Base-by-base conservation (phyloP, 2,329 filamentous ascomycete species). In the Malbranchea zuffiana region DNA sequence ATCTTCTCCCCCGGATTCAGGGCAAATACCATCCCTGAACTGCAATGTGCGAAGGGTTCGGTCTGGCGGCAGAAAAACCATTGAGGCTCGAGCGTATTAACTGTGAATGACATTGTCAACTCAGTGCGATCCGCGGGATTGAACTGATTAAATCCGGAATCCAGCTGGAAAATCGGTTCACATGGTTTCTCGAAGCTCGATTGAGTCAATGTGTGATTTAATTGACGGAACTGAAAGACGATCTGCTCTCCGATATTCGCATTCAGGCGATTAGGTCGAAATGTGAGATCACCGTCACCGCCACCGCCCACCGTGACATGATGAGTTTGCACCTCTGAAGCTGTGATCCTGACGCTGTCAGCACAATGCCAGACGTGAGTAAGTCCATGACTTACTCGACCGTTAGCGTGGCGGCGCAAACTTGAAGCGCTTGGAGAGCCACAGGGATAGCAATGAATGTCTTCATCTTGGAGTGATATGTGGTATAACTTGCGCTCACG, bases 11-110 rank as follows among this genome's bases (percentile, higher is more conserved):
- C 46, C 19, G 47, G 48, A 32, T 53, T 53, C 6, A 53, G 25
- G 13, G 41, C 48, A 34, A 53, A 47, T 8, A 52, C 45, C 47
- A 53, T 53, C n/a, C 50, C 49, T 17, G 44, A 37, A 38, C 44
- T 35, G 33, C 46, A 52, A 33, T 53, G 44, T 20, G 41, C 27
- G 23, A 35, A 36, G 19, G 43, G 44, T 15, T 34, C 19, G 17
- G 39, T 43, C 27, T 52, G 47, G 13, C 42, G 37, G 31, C 44
- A 50, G 35, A 50, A 53, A 32, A 52, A 53, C 50, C 50, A 53
- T 19, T 46, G 43, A 13, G 47, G 50, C 6, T 45, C 46, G 7
- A 44, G 40, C 16, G 43, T 35, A 4, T 40, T 41, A 15, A 51
- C 47, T 10, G 33, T 41, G 23, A 46, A 41, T 10, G 41, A 44